A percentile compares a stretch with the other conserved stretches of the same genome.
Conservation (phyloP, 2,329 filamentous ascomycete species). For the Fusarium penzigii region DNA sequence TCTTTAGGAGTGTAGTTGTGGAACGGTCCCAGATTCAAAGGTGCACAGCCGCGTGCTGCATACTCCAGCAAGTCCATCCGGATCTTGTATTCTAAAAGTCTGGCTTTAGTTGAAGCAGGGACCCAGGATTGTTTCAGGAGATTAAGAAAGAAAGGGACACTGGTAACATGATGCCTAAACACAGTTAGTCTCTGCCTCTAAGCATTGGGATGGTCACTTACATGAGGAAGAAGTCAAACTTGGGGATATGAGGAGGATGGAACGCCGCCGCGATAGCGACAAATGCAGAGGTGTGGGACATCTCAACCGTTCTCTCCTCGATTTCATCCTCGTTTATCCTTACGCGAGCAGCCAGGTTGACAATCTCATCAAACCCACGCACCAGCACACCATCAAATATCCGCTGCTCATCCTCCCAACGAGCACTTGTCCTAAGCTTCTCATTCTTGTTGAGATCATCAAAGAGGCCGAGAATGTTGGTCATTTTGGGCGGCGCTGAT, state of each 20-base stretch:
- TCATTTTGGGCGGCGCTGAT: constrained; percentile 13
- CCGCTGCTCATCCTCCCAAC: constrained; percentile 58
- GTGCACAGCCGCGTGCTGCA: constrained; percentile 64
- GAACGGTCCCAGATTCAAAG: constrained; percentile 61
- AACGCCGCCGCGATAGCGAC: constrained; percentile 59
- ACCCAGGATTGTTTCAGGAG: constrained; percentile 66
- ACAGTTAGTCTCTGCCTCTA: background rate
- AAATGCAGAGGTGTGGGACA: constrained; percentile 65
- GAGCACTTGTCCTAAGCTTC: constrained; percentile 55
- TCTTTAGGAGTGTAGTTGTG: constrained; percentile 57
- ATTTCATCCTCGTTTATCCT: constrained; percentile 58
- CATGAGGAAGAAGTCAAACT: constrained; percentile 79
- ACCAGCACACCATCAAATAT: constrained; percentile 68
- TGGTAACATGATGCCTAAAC: constrained; percentile 73
- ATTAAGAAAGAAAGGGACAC: constrained; percentile 69
- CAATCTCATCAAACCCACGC: constrained; percentile 64
- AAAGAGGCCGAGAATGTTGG: constrained; percentile 55
- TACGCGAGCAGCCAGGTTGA: constrained; percentile 61
- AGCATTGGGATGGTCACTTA: constrained; percentile 30
- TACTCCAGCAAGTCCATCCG: constrained; percentile 75
- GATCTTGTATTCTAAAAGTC: constrained; percentile 81
- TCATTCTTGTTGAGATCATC: constrained; percentile 56
- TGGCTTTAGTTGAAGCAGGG: constrained; percentile 58
- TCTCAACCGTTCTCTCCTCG: constrained; percentile 55
- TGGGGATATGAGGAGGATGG: constrained; percentile 63